Base-by-base conservation (phyloP, 2,329 filamentous ascomycete genomes). In the Cladobotryum protrusum region DNA sequence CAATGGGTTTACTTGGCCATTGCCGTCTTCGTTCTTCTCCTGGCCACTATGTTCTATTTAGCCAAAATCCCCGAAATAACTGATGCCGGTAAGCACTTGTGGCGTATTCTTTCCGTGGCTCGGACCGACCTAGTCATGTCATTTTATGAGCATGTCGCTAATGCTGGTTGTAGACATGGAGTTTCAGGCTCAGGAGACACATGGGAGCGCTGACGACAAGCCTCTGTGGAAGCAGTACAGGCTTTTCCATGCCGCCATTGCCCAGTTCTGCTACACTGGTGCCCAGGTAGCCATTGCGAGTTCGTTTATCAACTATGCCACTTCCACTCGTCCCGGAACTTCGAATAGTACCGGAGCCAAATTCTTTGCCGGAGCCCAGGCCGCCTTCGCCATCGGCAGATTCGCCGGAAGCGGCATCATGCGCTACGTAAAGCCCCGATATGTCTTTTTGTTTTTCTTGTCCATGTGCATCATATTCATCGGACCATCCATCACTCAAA, bases 1-100 rank as follows among this genome's bases (percentile, higher is more conserved):
- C 85, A 90, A 66, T 90, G 83, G 81, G 83, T 88, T 1, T 90
- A 90, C 57, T 76, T 88, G 4, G 79, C 82, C 43, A 87, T 90
- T 52, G 85, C 83, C 3, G 72, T 78, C 60, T 89, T 89, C 54
- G 86, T 89, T 32, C 81, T 82, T 56, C 59, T 81, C 2, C 74
- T 90, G 3, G 85, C 83, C 2, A 64, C 73, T 5, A 70, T 84
- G n/a, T 87, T 89, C 64, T 85, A 81, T 67, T 63, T 87, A 37
- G 79, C 81, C 8, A 75, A 75, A 12, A 84, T 88, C 49, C 85
- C 86, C 5, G 86, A 89, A 64, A 82, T 89, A 58, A 88, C 85
- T 0, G 70, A 72, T 49, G 68, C 67, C 18, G 67, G 67, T 67
- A 57, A 36, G 65, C 60, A 5, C 4, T 6, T 5, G 13, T 3